Conservation (phyloP, 805 yeast genomes). For the Teunomyces tritomae region DNA sequence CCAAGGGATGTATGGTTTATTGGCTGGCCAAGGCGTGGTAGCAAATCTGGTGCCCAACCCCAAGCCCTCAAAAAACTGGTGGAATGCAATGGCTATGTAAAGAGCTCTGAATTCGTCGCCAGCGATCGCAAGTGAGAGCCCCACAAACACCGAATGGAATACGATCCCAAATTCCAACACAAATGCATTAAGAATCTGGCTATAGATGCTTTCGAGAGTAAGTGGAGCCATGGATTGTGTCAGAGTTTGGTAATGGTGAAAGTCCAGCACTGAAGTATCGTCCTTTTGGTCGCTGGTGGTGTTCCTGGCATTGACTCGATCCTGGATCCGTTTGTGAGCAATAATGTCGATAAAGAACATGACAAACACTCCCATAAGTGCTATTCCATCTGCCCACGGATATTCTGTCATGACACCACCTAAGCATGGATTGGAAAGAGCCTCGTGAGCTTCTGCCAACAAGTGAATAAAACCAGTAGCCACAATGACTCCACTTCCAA, state of each 20-base stretch:
- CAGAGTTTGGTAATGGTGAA: not conserved
- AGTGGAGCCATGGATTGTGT: not conserved
- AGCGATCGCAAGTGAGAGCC: conserved; percentile 30
- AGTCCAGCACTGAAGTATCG: not conserved
- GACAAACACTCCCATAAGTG: conserved; percentile 27
- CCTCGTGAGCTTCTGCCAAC: conserved; percentile 27
- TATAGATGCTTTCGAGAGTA: conserved; percentile 23
- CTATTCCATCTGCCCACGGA: conserved; percentile 33
- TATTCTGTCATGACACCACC: conserved; percentile 25
- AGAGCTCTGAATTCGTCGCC: conserved; percentile 28
- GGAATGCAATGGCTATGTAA: conserved; percentile 29
- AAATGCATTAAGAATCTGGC: conserved; percentile 54
- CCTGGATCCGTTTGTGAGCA: conserved; percentile 17
- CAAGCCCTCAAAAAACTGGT: conserved; percentile 33
- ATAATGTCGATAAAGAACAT: conserved; percentile 31
- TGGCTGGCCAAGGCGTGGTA: conserved; percentile 24
- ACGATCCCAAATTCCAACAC: conserved; percentile 31
- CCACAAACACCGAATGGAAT: conserved; percentile 34
- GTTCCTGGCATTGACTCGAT: not conserved
- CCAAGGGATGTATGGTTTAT: conserved; percentile 46
- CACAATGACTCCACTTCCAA: conserved; percentile 36
- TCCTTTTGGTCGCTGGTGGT: not conserved
- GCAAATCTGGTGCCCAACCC: conserved; percentile 32
- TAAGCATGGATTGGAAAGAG: conserved; percentile 26
- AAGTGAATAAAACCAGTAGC: conserved; percentile 37